Evolutionary conservation across 2,329 filamentous ascomycete genomes (phyloP), one percentile per base, ranked within the genome.

Genomic region (Fusarium sp.): DNA sequence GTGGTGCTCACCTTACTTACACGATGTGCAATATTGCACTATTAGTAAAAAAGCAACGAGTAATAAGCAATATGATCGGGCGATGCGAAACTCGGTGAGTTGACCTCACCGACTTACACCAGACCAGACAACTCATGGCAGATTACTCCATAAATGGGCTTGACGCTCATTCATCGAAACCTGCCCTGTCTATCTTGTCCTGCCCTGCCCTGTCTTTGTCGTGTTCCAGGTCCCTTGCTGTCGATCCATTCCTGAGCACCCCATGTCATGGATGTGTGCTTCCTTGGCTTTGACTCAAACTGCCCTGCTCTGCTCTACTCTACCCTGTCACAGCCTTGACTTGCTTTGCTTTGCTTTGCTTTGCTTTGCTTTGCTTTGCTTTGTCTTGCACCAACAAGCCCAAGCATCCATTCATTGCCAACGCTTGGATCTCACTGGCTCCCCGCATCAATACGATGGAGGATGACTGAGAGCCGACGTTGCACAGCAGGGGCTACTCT

Each of bases 401-500:
- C 47, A 42, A 45, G 34, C 34, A 34, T 53, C 31, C 58, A 62
- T 47, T 31, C 28, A 31, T 10, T 51, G 38, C 36, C 53, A 44
- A 36, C 51, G 57, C 59, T 70, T 61, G 57, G 47, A 62, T 71
- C 59, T 65, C 46, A 51, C 51, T 43, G 46, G 33, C 49, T 68
- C 67, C 71, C 69, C 61, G 52, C 71, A 70, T 46, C 63, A 59
- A 47, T 40, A 42, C 49, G 38, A 54, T 36, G 14, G 14, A 34
- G 39, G 63, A 58, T 47, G 53, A 47, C 22, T 58, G 53, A 61
- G 52, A 57, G 46, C 62, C 64, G 55, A 67, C 54, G 59, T 70
- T 66, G 65, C 62, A 74, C 67, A 65, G 45, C 60, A 70, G 60
- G 60, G 71, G 69, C 54, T 62, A 31, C 33, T 65, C 40, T 47